These are phyloP conservation scores for Sanguinoderma infundibulare DNA, from an alignment of 1,284 basidiomycete genomes.

Conservation along the genomic window DNA sequence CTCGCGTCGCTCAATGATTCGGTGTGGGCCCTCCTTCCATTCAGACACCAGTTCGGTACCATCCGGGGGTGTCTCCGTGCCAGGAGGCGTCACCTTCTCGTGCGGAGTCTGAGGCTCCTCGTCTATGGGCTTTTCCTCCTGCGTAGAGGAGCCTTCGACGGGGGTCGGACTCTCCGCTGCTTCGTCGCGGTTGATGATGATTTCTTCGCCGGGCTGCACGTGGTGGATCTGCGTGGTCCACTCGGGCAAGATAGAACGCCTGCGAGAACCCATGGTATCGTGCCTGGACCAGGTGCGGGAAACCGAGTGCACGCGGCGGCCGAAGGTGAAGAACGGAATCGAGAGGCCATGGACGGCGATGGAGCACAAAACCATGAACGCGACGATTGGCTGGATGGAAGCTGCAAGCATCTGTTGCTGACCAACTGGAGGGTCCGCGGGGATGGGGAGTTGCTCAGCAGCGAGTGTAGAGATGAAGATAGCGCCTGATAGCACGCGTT, in stretches of 20 bases:
- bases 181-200: slow-evolving; percentile 83
- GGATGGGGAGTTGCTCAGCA: slow-evolving; percentile 65
- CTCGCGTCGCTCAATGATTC: slow-evolving; percentile 63
- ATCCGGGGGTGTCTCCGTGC: slow-evolving; percentile 46
- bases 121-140: slow-evolving; percentile 15
- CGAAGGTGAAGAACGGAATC: slow-evolving; percentile 91
- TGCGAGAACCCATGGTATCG: slow-evolving; percentile 46
- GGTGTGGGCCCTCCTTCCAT: slow-evolving; percentile 74
- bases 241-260: slow-evolving; percentile 43
- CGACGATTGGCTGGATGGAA: slow-evolving; percentile 87
- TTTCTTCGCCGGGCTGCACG: slow-evolving; percentile 69
- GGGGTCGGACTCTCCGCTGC: slow-evolving; percentile 13
- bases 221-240: slow-evolving; percentile 83
- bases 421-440: slow-evolving; percentile 54
- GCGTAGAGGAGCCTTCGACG: background rate
- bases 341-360: slow-evolving; percentile 89
- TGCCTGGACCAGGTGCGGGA: slow-evolving; percentile 86
- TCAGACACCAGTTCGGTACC: slow-evolving; percentile 50
- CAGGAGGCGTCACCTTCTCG: slow-evolving; percentile 41
- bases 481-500: slow-evolving; percentile 54
- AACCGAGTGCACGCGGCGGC: slow-evolving; percentile 87
- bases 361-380: slow-evolving; percentile 90
- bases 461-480: slow-evolving; percentile 93
- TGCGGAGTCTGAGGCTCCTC: slow-evolving; percentile 24
- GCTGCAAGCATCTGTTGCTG: slow-evolving; percentile 73